Percentiles rank a stretch among this genome's conserved stretches.
Evolutionary conservation across 192 early-diverging fungal species (phyloP).

Genomic region (Backusella tarrabulga): DNA sequence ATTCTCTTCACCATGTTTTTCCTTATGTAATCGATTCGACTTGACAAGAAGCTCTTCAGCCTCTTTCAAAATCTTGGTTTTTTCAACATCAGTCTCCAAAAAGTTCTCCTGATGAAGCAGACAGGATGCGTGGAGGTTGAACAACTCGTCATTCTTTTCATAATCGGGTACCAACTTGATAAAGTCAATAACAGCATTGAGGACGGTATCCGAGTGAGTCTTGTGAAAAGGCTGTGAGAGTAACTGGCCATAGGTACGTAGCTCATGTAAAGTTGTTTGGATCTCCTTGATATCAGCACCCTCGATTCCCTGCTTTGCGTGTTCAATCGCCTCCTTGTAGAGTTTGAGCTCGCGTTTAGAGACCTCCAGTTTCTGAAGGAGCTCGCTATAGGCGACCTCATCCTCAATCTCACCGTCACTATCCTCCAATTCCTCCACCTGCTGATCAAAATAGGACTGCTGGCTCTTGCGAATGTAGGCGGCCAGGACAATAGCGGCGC

Average conservation of each 20-base stretch:
- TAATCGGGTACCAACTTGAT: not conserved
- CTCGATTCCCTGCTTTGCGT: not conserved
- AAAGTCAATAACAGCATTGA: not conserved
- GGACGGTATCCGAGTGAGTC: not conserved
- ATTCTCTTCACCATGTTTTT: not conserved
- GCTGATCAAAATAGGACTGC: slow-evolving; percentile 7
- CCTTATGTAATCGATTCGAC: not conserved
- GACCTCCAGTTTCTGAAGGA: slow-evolving; percentile 15
- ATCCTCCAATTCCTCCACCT: slow-evolving; percentile 3
- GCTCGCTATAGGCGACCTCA: slow-evolving; percentile 14
- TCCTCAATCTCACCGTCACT: slow-evolving; percentile 18
- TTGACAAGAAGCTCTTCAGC: not conserved
- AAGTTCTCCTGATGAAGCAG: slow-evolving; percentile 24
- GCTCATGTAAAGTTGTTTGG: not conserved
- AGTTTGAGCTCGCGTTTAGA: slow-evolving; percentile 24
- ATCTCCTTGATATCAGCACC: not conserved
- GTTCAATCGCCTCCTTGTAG: slow-evolving; percentile 13
- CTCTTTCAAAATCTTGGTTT: not conserved
- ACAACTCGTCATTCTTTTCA: slow-evolving; percentile 12
- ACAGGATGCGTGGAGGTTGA: slow-evolving; percentile 21
- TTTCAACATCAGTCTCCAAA: not conserved
- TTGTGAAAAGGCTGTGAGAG: slow-evolving; percentile 18
- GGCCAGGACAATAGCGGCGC: slow-evolving; percentile 15
- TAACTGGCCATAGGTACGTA: slow-evolving; percentile 21
- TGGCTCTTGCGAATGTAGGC: slow-evolving; percentile 11